Base-by-base conservation (phyloP, 495 filamentous ascomycete genomes). In the Penicillium tannophilum region DNA sequence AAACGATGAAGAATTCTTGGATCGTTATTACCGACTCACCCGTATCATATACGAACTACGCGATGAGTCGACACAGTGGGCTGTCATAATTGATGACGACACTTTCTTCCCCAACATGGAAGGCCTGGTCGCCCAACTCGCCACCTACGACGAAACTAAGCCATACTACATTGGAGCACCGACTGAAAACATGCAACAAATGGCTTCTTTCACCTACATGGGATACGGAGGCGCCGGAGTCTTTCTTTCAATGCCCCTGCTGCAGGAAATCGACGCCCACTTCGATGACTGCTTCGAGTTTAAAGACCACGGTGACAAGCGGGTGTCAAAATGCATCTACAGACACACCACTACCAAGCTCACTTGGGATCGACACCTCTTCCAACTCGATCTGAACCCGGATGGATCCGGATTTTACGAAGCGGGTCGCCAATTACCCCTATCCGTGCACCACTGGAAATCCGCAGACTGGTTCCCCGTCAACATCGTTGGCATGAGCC, bases 31-130 rank as follows among this genome's bases (percentile, higher is more conserved):
- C 56, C 65, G 75, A 5, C 63, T 85, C 6, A 57, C 84, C 4
- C 71, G 74, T 9, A 64, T 75, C 17, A 66, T 85, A 23, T 66
- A 77, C 35, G 62, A 72, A 16, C 45, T 68, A 47, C 56, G 71
- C 0, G 67, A 67, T 16, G 62, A 70, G 6, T 52, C 70, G 0
- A 82, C 78, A 0, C 56, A 73, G 41, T 86, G 83, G 82, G 65
- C 79, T 16, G 78, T 70, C 36, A 68, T 86, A 14, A 66, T 85
- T 33, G 83, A 86, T 64, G 84, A 86, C 67, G 84, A 86, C 66
- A 85, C 84, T 16, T 83, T 83, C 61, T 79, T 82, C 60, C 73
- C 77, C 0, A 74, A 67, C 16, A 64, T 81, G 54, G 61, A 55
- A 8, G 56, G 66, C 23, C 66, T 83, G 0, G 56, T 76, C 16